Conservation (phyloP, 2,329 filamentous ascomycete genomes). For the Ploettnerulaceae sp. region DNA sequence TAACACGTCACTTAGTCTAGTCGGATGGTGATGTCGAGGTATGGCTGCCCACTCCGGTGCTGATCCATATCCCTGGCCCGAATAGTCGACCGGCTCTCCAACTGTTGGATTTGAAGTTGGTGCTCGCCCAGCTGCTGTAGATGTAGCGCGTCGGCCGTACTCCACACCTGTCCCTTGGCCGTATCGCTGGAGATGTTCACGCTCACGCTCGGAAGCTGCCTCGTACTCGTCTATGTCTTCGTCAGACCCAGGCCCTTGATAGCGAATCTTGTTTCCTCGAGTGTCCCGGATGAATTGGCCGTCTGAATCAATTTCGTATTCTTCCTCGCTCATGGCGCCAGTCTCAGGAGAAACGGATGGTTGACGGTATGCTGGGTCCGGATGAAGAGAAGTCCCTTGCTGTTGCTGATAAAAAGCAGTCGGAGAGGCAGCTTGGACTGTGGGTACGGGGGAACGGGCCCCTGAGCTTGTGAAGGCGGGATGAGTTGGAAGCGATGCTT, state of each 20-base stretch:
- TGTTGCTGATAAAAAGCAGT: slow-evolving; percentile 43
- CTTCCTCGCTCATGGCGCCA: slow-evolving; percentile 61
- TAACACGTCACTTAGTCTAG: slow-evolving; percentile 80
- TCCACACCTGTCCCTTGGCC: slow-evolving; percentile 26
- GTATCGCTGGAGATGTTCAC: slow-evolving; percentile 28
- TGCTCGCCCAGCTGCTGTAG: slow-evolving; percentile 14
- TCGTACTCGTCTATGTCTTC: slow-evolving; percentile 53
- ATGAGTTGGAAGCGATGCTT: slow-evolving; percentile 22
- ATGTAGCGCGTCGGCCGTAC: slow-evolving; percentile 25
- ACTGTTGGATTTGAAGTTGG: slow-evolving; percentile 19
- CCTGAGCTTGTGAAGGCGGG: slow-evolving; percentile 30
- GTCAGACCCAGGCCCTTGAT: slow-evolving; percentile 45
- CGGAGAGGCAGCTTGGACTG: slow-evolving; percentile 39
- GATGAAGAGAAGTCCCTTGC: slow-evolving; percentile 30
- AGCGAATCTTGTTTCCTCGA: slow-evolving; percentile 53
- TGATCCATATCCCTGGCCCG: slow-evolving; percentile 59
- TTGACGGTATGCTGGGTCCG: slow-evolving; percentile 39
- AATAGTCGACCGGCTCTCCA: slow-evolving; percentile 51
- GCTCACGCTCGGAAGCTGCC: slow-evolving; percentile 34
- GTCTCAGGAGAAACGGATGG: slow-evolving; percentile 42
- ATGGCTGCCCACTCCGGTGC: slow-evolving; percentile 70
- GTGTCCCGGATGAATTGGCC: slow-evolving; percentile 58
- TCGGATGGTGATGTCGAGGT: slow-evolving; percentile 80
- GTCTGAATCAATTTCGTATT: slow-evolving; percentile 61
- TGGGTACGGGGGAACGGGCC: slow-evolving; percentile 40